phyloP scores from a whole-genome alignment of 73 alveolate genomes.

The Tetrahymena malaccensis region DNA sequence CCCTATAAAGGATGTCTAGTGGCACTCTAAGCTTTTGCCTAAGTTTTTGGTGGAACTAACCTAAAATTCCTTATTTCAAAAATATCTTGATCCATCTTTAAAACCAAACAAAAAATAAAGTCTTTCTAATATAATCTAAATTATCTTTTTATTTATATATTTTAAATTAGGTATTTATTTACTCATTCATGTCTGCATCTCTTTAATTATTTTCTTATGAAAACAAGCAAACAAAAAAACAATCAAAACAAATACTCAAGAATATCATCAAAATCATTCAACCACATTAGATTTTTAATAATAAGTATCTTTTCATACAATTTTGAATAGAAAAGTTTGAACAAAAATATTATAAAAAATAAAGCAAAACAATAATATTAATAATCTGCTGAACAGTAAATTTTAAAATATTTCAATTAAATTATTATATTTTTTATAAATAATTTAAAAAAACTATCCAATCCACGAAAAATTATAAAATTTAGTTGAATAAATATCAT shows the following conservation, averaged over 20 bases:
- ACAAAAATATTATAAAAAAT: too few relatives aligned
- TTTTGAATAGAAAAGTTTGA: too few relatives aligned
- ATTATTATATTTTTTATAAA: too few relatives aligned
- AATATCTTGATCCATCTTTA: neutral
- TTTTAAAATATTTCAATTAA: too few relatives aligned
- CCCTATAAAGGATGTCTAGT: neutral
- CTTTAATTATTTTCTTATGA: neutral
- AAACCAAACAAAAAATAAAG: neutral
- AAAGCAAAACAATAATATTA: too few relatives aligned
- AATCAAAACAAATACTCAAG: too few relatives aligned
- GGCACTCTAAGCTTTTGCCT: neutral
- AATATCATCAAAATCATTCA: neutral
- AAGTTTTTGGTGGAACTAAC: neutral
- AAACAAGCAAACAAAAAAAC: neutral
- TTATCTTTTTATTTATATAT: neutral
- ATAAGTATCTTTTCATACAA: neutral
- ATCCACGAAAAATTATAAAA: too few relatives aligned
- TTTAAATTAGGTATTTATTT: neutral
- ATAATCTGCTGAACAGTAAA: too few relatives aligned
- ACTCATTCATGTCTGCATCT: too few relatives aligned
- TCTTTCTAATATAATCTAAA: neutral
- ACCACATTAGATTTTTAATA: neutral
- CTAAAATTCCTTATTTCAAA: neutral
- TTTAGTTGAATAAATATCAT: too few relatives aligned
- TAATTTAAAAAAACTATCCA: too few relatives aligned